Base-by-base conservation (phyloP, 139 green algal species). In the Raphidocelis subcapitata region DNA sequence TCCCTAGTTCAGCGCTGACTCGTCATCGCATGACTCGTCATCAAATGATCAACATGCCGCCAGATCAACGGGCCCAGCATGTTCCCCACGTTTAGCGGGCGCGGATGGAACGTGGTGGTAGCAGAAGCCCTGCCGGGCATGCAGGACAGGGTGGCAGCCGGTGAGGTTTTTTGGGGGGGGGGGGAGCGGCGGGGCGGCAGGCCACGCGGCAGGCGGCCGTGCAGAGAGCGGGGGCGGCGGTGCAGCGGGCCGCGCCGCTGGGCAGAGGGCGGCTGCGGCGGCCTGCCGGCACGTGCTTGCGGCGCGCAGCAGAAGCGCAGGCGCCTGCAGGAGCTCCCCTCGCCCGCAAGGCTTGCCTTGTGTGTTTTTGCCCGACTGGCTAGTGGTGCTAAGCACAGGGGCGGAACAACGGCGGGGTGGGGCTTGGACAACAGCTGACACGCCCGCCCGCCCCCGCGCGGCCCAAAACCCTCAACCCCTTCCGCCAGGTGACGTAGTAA, bases 401-500 rank as follows among this genome's bases (percentile, higher is more conserved):
- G 41, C 32, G 60, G 0, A 1, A 66, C 23, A 24, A 4, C 23
- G 24, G 31, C 18, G 32, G 16, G 18, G 12, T 1, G 24, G 12
- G 5, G 29, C 29, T n/a, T n/a, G n/a, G n/a, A n/a, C n/a, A n/a
- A n/a, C n/a, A n/a, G n/a, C n/a, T n/a, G n/a, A n/a, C n/a, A n/a
- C n/a, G n/a, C n/a, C n/a, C n/a, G n/a, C n/a, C n/a, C n/a, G n/a
- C n/a, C n/a, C n/a, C n/a, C n/a, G n/a, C n/a, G n/a, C n/a, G n/a
- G n/a, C n/a, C n/a, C n/a, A n/a, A n/a, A n/a, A n/a, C n/a, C n/a
- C n/a, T n/a, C n/a, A n/a, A n/a, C n/a, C n/a, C n/a, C n/a, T n/a
- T n/a, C n/a, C n/a, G n/a, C n/a, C 84, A 89, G 84, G 84, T 5
- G 84, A 89, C 49, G 74, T 89, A 3, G 79, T 89, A 5, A 89